Conservation (phyloP, 2,329 filamentous ascomycete genomes). For the Sarocladium brachiariae region DNA sequence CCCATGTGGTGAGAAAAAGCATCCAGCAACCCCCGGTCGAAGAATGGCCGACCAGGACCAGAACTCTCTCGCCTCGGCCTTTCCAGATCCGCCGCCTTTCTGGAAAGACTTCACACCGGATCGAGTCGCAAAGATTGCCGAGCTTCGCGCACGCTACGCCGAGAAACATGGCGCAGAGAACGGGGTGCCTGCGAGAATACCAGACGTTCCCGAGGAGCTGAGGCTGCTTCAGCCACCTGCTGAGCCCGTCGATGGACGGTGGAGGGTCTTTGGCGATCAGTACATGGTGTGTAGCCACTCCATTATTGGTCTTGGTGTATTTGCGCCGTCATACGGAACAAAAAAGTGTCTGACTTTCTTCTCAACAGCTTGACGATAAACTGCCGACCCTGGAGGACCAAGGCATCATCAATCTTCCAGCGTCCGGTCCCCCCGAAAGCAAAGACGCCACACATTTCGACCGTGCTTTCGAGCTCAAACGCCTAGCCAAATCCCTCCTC, state of each 20-base stretch:
- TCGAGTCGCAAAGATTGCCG: slow-evolving; percentile 54
- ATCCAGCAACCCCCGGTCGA: slow-evolving; percentile 6
- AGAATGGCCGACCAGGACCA: slow-evolving; percentile 53
- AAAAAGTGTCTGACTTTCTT: neutral
- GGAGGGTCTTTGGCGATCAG: slow-evolving; percentile 65
- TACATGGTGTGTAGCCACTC: slow-evolving; percentile 41
- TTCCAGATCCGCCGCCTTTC: slow-evolving; percentile 82
- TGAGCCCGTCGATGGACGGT: slow-evolving; percentile 63
- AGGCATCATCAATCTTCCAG: slow-evolving; percentile 59
- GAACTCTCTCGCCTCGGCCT: slow-evolving; percentile 54
- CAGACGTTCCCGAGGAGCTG: slow-evolving; percentile 61
- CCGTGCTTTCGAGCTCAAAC: slow-evolving; percentile 62
- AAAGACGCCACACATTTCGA: slow-evolving; percentile 52
- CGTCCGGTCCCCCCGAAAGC: slow-evolving; percentile 31
- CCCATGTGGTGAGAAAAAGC: slow-evolving; percentile 9
- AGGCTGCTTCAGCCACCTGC: slow-evolving; percentile 73
- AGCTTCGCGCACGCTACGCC: slow-evolving; percentile 33
- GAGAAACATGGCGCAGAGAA: slow-evolving; percentile 20
- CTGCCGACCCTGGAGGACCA: slow-evolving; percentile 62
- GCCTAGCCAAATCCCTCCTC: slow-evolving; percentile 75
- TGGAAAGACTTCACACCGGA: slow-evolving; percentile 80
- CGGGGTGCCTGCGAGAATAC: slow-evolving; percentile 23
- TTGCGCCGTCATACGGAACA: too few relatives aligned
- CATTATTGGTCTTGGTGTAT: too few relatives aligned
- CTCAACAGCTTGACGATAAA: slow-evolving; percentile 46